Conservation (phyloP, 2,329 filamentous ascomycete genomes). For the Penicillium glabrum region DNA sequence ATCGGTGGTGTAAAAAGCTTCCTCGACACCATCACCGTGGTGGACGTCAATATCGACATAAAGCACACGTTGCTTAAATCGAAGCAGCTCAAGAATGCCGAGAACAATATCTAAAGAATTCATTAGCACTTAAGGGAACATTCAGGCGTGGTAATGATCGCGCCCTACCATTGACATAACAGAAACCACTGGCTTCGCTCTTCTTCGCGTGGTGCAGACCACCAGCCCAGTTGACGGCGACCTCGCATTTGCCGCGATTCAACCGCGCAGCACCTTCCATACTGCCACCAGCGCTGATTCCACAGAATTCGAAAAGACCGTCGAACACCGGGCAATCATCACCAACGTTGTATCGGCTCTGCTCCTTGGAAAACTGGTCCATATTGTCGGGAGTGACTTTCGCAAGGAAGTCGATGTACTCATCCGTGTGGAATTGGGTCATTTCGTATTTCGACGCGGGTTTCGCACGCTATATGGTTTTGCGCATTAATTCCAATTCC, state of each 20-base stretch:
- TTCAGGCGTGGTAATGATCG: too few relatives aligned
- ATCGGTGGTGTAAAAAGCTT: slow-evolving; percentile 70
- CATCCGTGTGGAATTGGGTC: slow-evolving; percentile 72
- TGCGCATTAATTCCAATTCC: slow-evolving; percentile 16
- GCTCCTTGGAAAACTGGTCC: slow-evolving; percentile 88
- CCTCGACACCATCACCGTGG: slow-evolving; percentile 68
- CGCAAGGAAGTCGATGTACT: slow-evolving; percentile 70
- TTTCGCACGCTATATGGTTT: slow-evolving; percentile 66
- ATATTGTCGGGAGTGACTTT: slow-evolving; percentile 99
- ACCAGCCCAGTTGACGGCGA: slow-evolving; percentile 83
- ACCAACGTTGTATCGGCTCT: slow-evolving; percentile 73
- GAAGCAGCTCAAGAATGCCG: slow-evolving; percentile 63
- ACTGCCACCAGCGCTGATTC: slow-evolving; percentile 67
- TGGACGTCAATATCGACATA: slow-evolving; percentile 70
- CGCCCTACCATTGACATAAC: slow-evolving; percentile 82
- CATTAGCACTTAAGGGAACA: slow-evolving; percentile 12
- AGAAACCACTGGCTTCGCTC: slow-evolving; percentile 91
- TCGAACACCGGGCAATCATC: slow-evolving; percentile 67
- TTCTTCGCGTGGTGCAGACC: slow-evolving; percentile 97
- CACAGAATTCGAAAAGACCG: slow-evolving; percentile 69
- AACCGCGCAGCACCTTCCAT: slow-evolving; percentile 71
- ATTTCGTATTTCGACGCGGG: slow-evolving; percentile 71
- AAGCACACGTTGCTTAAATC: slow-evolving; percentile 63
- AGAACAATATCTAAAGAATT: slow-evolving; percentile 59
- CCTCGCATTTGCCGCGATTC: slow-evolving; percentile 67